These are phyloP conservation scores for Hymenoscyphus linearis DNA, from an alignment of 2,329 filamentous ascomycete species.

Conservation along the genomic window DNA sequence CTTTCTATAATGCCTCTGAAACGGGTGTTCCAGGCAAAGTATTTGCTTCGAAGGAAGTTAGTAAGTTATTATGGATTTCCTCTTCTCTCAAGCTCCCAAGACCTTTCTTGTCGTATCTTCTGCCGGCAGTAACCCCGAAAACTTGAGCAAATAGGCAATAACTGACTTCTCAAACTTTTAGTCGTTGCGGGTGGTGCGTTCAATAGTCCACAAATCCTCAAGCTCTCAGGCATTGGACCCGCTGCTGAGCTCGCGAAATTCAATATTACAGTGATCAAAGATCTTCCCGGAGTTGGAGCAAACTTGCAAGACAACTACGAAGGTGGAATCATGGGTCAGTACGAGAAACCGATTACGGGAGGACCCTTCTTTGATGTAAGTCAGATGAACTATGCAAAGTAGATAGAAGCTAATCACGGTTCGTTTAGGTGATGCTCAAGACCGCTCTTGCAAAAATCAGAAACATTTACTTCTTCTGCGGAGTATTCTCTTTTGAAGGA, in stretches of 20 bases:
- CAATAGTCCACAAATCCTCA: conserved; percentile 42
- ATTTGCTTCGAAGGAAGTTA: conserved; percentile 4
- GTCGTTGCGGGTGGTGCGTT: conserved; percentile 43
- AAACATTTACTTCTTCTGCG: conserved; percentile 6
- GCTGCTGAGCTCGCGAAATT: conserved; percentile 35
- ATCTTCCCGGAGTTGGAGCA: conserved; percentile 57
- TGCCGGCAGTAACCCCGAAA: too few relatives aligned
- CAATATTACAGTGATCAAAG: conserved; percentile 45
- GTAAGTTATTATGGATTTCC: too few relatives aligned
- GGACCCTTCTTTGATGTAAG: not conserved
- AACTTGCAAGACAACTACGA: conserved; percentile 34
- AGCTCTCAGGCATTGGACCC: conserved; percentile 41
- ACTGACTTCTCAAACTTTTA: conserved; percentile 34
- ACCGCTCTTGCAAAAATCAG: not conserved
- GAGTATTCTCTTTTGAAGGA: conserved; percentile 4
- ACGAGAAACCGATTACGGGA: not conserved
- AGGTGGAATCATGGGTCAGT: not conserved
- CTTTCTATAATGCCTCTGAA: conserved; percentile 31
- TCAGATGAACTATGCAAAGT: not conserved
- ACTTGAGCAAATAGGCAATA: conserved; percentile 7
- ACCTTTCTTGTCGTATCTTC: too few relatives aligned
- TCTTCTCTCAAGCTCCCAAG: too few relatives aligned
- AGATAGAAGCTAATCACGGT: not conserved
- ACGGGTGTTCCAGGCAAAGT: conserved; percentile 3
- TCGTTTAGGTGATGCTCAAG: not conserved